phyloP scores from a whole-genome alignment of 2,329 filamentous ascomycete species.

The Colletotrichum sp. region DNA sequence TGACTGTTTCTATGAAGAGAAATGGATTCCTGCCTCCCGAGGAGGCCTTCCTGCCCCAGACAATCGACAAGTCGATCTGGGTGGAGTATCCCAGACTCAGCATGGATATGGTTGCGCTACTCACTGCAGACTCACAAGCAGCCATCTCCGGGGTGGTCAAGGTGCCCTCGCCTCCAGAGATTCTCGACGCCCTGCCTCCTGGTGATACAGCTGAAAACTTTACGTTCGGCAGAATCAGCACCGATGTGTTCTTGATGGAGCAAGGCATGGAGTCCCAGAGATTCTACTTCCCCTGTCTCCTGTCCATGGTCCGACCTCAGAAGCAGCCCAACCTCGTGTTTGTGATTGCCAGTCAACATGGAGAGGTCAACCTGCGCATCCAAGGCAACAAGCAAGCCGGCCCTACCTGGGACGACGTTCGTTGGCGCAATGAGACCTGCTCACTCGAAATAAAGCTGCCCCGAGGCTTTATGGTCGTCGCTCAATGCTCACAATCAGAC shows the following conservation, averaged over 20 bases:
- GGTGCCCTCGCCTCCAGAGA: slow-evolving; percentile 52
- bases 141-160: slow-evolving; percentile 53
- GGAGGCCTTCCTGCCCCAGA: slow-evolving; percentile 73
- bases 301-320: slow-evolving; percentile 76
- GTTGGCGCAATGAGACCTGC: slow-evolving; percentile 74
- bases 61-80: slow-evolving; percentile 84
- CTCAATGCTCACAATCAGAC: slow-evolving; percentile 77
- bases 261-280: slow-evolving; percentile 71
- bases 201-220: slow-evolving; percentile 78
- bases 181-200: slow-evolving; percentile 75
- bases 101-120: slow-evolving; percentile 72
- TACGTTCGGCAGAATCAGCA: slow-evolving; percentile 79
- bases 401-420: slow-evolving; percentile 80
- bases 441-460: slow-evolving; percentile 74
- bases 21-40: slow-evolving; percentile 79
- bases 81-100: slow-evolving; percentile 76
- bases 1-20: slow-evolving; percentile 82
- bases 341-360: slow-evolving; percentile 79
- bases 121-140: slow-evolving; percentile 66
- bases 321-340: slow-evolving; percentile 74
- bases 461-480: slow-evolving; percentile 74
- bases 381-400: slow-evolving; percentile 71
- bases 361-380: slow-evolving; percentile 76
- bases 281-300: slow-evolving; percentile 73
- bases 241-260: slow-evolving; percentile 77